phyloP scores from a whole-genome alignment of 1,284 basidiomycete genomes.

The Cystobasidium slooffiae region DNA sequence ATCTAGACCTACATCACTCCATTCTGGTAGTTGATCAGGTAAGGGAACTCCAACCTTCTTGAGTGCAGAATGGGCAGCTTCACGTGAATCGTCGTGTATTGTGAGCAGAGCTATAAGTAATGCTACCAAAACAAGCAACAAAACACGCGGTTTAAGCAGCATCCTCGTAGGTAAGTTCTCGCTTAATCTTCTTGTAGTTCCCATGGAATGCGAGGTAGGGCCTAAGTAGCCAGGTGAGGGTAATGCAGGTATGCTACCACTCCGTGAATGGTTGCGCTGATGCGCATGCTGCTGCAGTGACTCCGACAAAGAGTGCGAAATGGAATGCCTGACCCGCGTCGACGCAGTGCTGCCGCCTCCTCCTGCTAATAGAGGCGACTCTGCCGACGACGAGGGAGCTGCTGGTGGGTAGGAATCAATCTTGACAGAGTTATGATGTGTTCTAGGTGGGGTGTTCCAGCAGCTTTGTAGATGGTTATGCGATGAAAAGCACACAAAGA shows the following conservation, averaged over 20 bases:
- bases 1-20: constrained; percentile 42
- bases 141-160: constrained; percentile 38
- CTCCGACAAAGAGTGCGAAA: background rate
- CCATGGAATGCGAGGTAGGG: constrained; percentile 9
- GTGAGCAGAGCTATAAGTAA: constrained; percentile 46
- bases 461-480: background rate
- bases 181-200: constrained; percentile 10
- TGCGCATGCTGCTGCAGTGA: constrained; percentile 1
- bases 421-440: background rate
- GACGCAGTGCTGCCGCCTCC: background rate
- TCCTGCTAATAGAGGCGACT: background rate
- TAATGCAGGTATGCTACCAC: background rate
- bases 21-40: constrained; percentile 50
- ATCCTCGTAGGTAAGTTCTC: constrained; percentile 28
- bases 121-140: constrained; percentile 45
- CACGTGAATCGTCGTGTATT: constrained; percentile 48
- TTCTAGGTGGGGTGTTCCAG: background rate
- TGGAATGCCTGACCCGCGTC: constrained; percentile 18
- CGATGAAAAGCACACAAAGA: too few relatives aligned
- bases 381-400: constrained; percentile 12
- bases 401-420: constrained; percentile 11
- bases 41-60: constrained; percentile 49
- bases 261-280: constrained; percentile 16
- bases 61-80: constrained; percentile 46
- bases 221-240: background rate